These are phyloP conservation scores for Auricularia sp. DNA, from an alignment of 768 basidiomycete species.

Conservation along the genomic window DNA sequence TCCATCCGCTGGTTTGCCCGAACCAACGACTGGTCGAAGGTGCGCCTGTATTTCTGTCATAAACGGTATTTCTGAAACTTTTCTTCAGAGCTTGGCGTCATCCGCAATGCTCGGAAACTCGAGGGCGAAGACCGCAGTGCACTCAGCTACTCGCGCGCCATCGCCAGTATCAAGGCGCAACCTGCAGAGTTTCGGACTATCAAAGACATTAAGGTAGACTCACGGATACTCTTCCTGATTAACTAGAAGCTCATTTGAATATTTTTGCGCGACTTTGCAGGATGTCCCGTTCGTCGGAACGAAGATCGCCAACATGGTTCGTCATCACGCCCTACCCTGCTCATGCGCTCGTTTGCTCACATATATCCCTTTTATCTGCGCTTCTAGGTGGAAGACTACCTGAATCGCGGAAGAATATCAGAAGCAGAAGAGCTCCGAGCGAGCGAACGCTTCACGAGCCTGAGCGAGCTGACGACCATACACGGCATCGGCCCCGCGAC, in stretches of 20 bases:
- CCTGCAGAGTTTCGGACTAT: conserved; percentile 22
- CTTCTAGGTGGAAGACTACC: conserved; percentile 42
- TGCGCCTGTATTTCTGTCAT: background rate
- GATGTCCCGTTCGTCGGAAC: conserved; percentile 28
- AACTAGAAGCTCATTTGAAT: no score
- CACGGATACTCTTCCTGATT: background rate
- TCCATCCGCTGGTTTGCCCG: conserved; percentile 55
- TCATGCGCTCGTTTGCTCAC: no score
- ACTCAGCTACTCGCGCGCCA: conserved; percentile 62
- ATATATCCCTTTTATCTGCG: no score
- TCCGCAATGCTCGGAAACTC: conserved; percentile 47
- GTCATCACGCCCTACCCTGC: no score
- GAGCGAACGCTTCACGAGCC: conserved; percentile 45
- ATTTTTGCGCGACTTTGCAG: no score
- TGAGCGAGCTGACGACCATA: conserved; percentile 50
- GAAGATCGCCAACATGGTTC: conserved; percentile 24
- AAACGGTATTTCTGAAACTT: background rate
- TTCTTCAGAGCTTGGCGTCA: conserved; percentile 41
- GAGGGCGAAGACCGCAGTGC: conserved; percentile 62
- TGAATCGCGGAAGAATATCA: conserved; percentile 41
- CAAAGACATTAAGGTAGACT: conserved; percentile 17
- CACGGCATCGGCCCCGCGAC: conserved; percentile 69
- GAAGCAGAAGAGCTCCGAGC: conserved; percentile 46
- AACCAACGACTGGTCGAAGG: conserved; percentile 51
- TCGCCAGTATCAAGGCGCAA: conserved; percentile 41